Percentiles rank a stretch among this genome's conserved stretches.
Evolutionary conservation across 2,329 filamentous ascomycete genomes (phyloP).

Genomic region (Dactylellina parvicollis): DNA sequence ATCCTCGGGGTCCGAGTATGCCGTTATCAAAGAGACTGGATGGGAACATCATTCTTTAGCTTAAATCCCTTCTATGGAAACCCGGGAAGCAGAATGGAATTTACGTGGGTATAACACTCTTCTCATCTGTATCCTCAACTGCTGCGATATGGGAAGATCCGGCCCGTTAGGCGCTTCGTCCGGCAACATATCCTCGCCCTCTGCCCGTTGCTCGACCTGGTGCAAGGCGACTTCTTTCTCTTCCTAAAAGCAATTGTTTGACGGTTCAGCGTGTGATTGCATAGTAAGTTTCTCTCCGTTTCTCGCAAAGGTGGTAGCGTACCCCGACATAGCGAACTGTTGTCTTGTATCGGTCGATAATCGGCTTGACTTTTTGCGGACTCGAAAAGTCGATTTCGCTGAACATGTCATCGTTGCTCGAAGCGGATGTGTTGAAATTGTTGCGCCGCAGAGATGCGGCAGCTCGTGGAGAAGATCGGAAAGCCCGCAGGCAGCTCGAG

Average conservation of each 20-base stretch:
- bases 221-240: slow-evolving; percentile 1
- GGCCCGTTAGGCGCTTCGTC: slow-evolving; percentile 25
- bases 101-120: slow-evolving; percentile 49
- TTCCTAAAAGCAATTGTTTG: neutral
- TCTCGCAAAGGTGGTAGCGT: too few species aligned
- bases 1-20: slow-evolving; percentile 28
- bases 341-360: slow-evolving; percentile 42
- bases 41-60: neutral
- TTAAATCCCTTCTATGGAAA: neutral
- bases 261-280: too few species aligned
- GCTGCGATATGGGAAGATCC: slow-evolving; percentile 29
- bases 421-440: slow-evolving; percentile 19
- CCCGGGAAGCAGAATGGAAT: neutral
- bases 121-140: slow-evolving; percentile 44
- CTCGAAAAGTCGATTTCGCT: slow-evolving; percentile 47
- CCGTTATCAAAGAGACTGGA: slow-evolving; percentile 32
- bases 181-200: slow-evolving; percentile 30
- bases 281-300: too few species aligned
- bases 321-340: slow-evolving; percentile 12
- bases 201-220: slow-evolving; percentile 27
- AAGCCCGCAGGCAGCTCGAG: slow-evolving; percentile 32
- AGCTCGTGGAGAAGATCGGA: slow-evolving; percentile 12
- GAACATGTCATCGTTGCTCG: slow-evolving; percentile 19
- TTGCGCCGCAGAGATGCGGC: slow-evolving; percentile 22
- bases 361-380: slow-evolving; percentile 31